phyloP scores from a whole-genome alignment of 495 filamentous ascomycete genomes.

The Penicillium lividum region DNA sequence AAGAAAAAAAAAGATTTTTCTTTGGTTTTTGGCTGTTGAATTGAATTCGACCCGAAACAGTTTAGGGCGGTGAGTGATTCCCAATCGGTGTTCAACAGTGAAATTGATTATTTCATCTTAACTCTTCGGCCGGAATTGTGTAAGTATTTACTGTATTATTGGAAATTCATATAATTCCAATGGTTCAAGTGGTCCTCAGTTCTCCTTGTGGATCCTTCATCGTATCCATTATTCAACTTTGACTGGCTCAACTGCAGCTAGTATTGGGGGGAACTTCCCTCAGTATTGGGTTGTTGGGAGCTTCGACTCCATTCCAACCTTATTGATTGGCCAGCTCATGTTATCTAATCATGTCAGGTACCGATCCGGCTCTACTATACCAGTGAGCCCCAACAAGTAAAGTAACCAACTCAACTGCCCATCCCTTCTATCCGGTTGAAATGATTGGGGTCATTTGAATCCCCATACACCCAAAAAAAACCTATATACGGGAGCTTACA shows the following conservation, averaged over 20 bases:
- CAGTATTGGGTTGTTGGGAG: conserved; percentile 9
- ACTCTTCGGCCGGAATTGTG: neutral
- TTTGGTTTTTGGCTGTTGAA: conserved; percentile 25
- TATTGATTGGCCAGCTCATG: neutral
- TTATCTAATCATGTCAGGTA: conserved; percentile 10
- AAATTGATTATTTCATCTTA: neutral
- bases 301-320: neutral
- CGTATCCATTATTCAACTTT: neutral
- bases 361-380: conserved; percentile 13
- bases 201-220: neutral
- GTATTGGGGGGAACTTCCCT: neutral
- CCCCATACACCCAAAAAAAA: neutral
- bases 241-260: conserved; percentile 6
- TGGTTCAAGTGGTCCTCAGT: neutral
- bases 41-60: conserved; percentile 19
- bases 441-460: neutral
- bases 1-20: neutral
- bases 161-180: neutral
- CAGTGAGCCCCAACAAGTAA: conserved; percentile 21
- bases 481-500: neutral
- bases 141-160: neutral
- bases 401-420: conserved; percentile 18
- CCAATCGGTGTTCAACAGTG: conserved; percentile 23
- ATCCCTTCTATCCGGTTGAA: conserved; percentile 23
- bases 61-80: conserved; percentile 27